Evolutionary conservation across 805 yeast genomes (phyloP).

Genomic region (Ogataea philodendri): DNA sequence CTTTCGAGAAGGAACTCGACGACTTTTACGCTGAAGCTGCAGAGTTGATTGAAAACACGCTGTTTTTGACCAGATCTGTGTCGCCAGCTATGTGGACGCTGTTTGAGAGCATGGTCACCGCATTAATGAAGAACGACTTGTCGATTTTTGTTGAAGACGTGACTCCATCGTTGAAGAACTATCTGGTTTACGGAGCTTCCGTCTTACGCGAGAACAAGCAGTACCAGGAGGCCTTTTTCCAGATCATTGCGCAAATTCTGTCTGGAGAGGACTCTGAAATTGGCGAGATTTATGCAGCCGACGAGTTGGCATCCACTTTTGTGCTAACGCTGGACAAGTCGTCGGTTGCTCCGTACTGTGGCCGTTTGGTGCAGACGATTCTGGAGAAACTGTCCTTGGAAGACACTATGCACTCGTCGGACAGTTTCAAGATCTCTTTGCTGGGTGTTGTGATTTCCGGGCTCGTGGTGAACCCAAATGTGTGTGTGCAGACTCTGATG

Average conservation of each 20-base stretch:
- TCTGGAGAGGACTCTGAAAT: slow-evolving; percentile 29
- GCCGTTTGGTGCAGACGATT: slow-evolving; percentile 44
- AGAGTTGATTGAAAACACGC: slow-evolving; percentile 74
- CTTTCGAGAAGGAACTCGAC: slow-evolving; percentile 61
- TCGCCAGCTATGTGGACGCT: slow-evolving; percentile 76
- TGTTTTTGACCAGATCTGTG: slow-evolving; percentile 59
- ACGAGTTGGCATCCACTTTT: slow-evolving; percentile 64
- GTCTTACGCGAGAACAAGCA: slow-evolving; percentile 47
- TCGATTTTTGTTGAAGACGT: slow-evolving; percentile 73
- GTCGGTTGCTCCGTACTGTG: slow-evolving; percentile 44
- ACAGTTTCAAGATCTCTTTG: slow-evolving; percentile 41
- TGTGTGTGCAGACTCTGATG: slow-evolving; percentile 51
- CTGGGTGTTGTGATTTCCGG: slow-evolving; percentile 64
- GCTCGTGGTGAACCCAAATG: slow-evolving; percentile 56
- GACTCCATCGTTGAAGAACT: slow-evolving; percentile 70
- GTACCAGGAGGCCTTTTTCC: slow-evolving; percentile 48
- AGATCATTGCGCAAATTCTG: slow-evolving; percentile 45
- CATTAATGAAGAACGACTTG: slow-evolving; percentile 46
- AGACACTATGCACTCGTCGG: slow-evolving; percentile 31
- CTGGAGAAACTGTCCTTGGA: slow-evolving; percentile 38
- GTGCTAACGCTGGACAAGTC: slow-evolving; percentile 53
- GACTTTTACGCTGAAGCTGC: slow-evolving; percentile 82
- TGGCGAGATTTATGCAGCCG: slow-evolving; percentile 56
- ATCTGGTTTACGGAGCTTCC: slow-evolving; percentile 54
- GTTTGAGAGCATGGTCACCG: slow-evolving; percentile 48